phyloP scores from a whole-genome alignment of 208 protist species.

The Leishmania martiniquensis region DNA sequence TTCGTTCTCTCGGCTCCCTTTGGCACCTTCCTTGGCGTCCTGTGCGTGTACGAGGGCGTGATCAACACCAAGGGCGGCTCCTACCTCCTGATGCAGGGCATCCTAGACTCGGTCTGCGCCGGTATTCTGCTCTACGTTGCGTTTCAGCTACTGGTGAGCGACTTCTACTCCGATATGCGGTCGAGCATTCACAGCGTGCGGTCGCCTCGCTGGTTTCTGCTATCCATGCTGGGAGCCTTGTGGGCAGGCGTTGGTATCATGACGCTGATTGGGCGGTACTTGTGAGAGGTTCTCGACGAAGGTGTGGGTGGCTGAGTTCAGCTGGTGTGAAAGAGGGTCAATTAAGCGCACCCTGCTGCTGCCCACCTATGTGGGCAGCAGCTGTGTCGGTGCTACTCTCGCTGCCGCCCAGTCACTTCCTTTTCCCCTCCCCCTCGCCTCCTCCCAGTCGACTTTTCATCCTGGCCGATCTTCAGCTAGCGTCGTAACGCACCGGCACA shows the following conservation, averaged over 20 bases:
- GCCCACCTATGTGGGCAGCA: neutral
- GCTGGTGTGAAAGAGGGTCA: neutral
- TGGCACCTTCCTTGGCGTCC: conserved; percentile 38
- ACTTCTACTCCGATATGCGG: conserved; percentile 58
- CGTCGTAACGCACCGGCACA: neutral
- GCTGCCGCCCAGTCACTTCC: neutral
- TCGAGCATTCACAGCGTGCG: conserved; percentile 9
- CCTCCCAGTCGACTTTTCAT: neutral
- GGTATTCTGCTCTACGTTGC: conserved; percentile 75
- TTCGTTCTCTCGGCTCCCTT: conserved; percentile 66
- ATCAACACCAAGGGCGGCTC: conserved; percentile 32
- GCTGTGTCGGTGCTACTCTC: neutral
- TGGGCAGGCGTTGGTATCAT: conserved; percentile 55
- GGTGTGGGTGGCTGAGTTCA: neutral
- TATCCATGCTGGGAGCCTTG: conserved; percentile 45
- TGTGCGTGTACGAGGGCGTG: conserved; percentile 26
- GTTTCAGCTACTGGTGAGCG: conserved; percentile 52
- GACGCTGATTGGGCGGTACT: conserved; percentile 34
- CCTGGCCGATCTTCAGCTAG: neutral
- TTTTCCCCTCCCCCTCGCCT: neutral
- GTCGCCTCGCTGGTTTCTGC: conserved; percentile 7
- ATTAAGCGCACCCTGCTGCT: neutral
- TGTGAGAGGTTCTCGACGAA: conserved; percentile 5
- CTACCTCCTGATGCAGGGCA: conserved; percentile 50
- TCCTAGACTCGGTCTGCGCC: conserved; percentile 53